These are phyloP conservation scores for Candida caryicola DNA, from an alignment of 805 yeast species.

Conservation along the genomic window DNA sequence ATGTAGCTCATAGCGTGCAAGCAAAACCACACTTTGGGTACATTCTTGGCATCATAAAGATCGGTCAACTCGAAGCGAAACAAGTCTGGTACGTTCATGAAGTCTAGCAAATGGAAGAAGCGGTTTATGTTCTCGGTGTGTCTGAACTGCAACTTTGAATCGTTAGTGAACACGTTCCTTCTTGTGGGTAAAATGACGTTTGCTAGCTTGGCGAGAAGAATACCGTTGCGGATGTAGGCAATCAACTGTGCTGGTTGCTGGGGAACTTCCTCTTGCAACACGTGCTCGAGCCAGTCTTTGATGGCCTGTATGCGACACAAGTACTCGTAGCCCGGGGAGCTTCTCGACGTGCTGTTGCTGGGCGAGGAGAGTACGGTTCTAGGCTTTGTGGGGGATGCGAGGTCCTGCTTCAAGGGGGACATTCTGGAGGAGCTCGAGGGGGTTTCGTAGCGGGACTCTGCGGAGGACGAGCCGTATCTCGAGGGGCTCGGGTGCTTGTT, in stretches of 20 bases:
- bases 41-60: conserved; percentile 83
- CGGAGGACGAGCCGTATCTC: background rate
- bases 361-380: conserved; percentile 28
- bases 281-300: conserved; percentile 72
- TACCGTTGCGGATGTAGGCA: conserved; percentile 77
- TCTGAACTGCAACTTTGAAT: conserved; percentile 64
- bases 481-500: background rate
- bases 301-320: conserved; percentile 78
- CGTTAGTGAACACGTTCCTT: conserved; percentile 57
- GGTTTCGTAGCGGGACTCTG: background rate
- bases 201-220: conserved; percentile 75
- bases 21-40: conserved; percentile 92
- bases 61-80: conserved; percentile 92
- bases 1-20: conserved; percentile 83
- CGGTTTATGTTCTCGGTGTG: conserved; percentile 91
- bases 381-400: conserved; percentile 8
- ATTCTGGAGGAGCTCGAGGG: conserved; percentile 6
- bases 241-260: conserved; percentile 55
- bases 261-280: conserved; percentile 57
- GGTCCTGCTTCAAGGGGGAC: conserved; percentile 12
- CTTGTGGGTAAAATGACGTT: conserved; percentile 64
- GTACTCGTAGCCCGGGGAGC: conserved; percentile 60
- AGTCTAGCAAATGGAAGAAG: conserved; percentile 69
- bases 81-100: conserved; percentile 76
- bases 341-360: conserved; percentile 24